Evolutionary conservation across 306 rosid genomes (phyloP), one percentile per base, ranked within the genome.

Genomic region (Acmispon strigosus): DNA sequence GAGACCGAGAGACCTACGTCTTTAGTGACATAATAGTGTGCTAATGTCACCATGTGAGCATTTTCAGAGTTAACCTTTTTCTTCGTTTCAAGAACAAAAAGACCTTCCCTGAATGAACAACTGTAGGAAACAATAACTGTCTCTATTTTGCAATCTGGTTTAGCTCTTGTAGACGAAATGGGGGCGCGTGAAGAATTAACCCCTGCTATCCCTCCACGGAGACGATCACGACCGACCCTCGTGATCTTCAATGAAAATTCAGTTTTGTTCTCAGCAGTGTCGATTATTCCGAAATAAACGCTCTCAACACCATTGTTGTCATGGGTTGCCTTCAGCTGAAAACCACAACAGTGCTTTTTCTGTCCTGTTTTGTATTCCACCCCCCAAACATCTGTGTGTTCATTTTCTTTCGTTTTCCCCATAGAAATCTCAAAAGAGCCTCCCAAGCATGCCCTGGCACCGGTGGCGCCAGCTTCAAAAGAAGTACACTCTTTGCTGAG

Each of bases 21-120:
- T 24, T 72, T 66, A 4, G 78, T 73, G 3, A 77, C 13, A 34
- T 70, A 77, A 45, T 70, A 77, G 43, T 77, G 81, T 29, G 69
- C 74, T 45, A 77, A 29, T 4, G 15, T 68, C 2, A 68, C 75
- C 24, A 9, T 1, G 11, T 52, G 60, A 24, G 63, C 75, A 22
- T 59, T 12, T 0, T 76, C 48, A 12, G 9, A 5, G 1, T 50
- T 59, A 24, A 22, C 22, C 17, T 68, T 76, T 37, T 68, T 76
- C 63, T 50, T 68, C 70, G 12, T 58, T 62, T 76, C 68, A 0
- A 76, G 13, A 58, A 76, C 80, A 20, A 66, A 67, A 24, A 76
- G 69, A 12, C 78, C 72, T 0, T 59, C 63, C 17, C 64, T 58
- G 16, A 11, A 13, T 0, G 70, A 59, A 59, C 69, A 48, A 58